phyloP scores from a whole-genome alignment of 495 filamentous ascomycete species.

The Gamarada debralockiae region DNA sequence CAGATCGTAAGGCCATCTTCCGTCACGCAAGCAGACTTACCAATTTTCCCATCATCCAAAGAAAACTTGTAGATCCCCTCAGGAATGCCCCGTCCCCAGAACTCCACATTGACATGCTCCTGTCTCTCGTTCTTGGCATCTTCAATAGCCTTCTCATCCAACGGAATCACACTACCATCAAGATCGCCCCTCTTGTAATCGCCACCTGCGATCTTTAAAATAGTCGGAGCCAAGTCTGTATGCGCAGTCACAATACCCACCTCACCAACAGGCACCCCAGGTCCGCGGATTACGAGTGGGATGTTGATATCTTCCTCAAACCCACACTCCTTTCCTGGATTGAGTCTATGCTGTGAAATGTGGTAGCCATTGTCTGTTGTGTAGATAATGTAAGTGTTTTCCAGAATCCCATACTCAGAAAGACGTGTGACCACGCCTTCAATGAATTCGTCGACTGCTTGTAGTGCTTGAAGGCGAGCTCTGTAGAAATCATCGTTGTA shows the following conservation, averaged over 20 bases:
- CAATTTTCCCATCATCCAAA: constrained; percentile 12
- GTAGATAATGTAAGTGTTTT: constrained; percentile 66
- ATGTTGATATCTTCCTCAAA: constrained; percentile 69
- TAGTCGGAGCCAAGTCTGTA: constrained; percentile 61
- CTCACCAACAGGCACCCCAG: constrained; percentile 39
- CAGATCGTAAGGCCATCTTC: not conserved
- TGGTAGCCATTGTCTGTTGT: constrained; percentile 69
- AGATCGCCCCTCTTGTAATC: constrained; percentile 40
- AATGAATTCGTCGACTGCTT: constrained; percentile 63
- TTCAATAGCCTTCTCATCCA: constrained; percentile 25
- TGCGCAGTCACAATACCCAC: constrained; percentile 55
- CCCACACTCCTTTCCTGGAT: constrained; percentile 62
- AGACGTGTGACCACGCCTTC: constrained; percentile 49
- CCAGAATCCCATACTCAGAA: constrained; percentile 43
- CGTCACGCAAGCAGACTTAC: not conserved
- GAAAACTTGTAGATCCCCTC: constrained; percentile 38
- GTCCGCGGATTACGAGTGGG: constrained; percentile 56
- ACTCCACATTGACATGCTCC: constrained; percentile 60
- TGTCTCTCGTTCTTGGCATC: constrained; percentile 27
- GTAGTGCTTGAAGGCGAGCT: constrained; percentile 54
- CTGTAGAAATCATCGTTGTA: constrained; percentile 67
- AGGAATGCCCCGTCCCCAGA: constrained; percentile 46
- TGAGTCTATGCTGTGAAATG: constrained; percentile 63
- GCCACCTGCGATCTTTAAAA: constrained; percentile 48
- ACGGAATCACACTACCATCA: constrained; percentile 50